Base-by-base conservation (phyloP, 371 early-diverging fungal genomes). In the Lichtheimia corymbifera region DNA sequence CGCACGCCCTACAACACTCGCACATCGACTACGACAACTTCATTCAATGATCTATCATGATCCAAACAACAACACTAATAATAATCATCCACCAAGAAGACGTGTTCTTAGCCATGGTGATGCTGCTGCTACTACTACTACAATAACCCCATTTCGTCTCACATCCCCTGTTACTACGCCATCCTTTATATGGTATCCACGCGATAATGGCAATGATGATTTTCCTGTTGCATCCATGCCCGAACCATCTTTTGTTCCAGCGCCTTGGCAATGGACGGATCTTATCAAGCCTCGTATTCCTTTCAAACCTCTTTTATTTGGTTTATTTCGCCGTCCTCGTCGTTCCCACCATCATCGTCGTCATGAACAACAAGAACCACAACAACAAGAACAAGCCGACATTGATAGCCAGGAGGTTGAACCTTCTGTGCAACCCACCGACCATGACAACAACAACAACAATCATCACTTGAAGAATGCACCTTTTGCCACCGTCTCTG, bases 181-280 rank as follows among this genome's bases (percentile, higher is more conserved):
- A n/a, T 59, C 60, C 50, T 55, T 65, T 17, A 20, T 65, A 20
- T 59, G 65, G 60, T 65, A 59, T 42, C 59, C 65, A 20, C 40
- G 42, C 5, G 42, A 42, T 27, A 27, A 28, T 35, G 59, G 53
- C 47, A 35, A 45, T 28, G 18, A 18, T 17, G 55, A 55, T 9
- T 55, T 65, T 40, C 65, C 59, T 42, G 59, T 59, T 18, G 40
- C 53, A 13, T 45, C 60, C 54, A 55, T 62, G 55, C 64, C 66
- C n/a, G 45, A 60, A 24, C 71, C 71, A 4, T 53, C 27, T 22
- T 71, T 71, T 58, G 49, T 62, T 11, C 71, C 71, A 9, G 59
- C 71, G 24, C 67, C 66, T 20, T 71, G 71, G 71, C 67, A 71
- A 49, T 71, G 71, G 71, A 30, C 61, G 17, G 71, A 71, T 52